phyloP scores from a whole-genome alignment of 2,329 filamentous ascomycete genomes.

The Aspergillus tamarii region DNA sequence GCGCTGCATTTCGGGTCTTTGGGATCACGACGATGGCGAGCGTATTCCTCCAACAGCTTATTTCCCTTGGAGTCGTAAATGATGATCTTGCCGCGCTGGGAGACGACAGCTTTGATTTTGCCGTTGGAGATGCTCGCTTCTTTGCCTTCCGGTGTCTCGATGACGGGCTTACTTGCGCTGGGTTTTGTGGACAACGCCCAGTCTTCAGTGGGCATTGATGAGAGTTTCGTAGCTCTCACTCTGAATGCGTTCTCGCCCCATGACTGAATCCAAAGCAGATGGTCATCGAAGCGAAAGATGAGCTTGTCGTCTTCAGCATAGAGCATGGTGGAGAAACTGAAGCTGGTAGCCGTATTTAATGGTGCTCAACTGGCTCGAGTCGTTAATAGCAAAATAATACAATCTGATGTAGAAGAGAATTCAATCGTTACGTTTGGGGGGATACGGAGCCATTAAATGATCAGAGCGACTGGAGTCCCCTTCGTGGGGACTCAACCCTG shows the following conservation, averaged over 20 bases:
- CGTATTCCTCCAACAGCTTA: slow-evolving; percentile 57
- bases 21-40: slow-evolving; percentile 54
- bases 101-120: slow-evolving; percentile 52
- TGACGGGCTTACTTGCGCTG: slow-evolving; percentile 13
- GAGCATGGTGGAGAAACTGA: slow-evolving; percentile 29
- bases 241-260: slow-evolving; percentile 45
- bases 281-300: slow-evolving; percentile 42
- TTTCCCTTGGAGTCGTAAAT: slow-evolving; percentile 49
- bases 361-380: neutral
- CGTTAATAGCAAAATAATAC: neutral
- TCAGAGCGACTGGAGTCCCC: slow-evolving; percentile 6
- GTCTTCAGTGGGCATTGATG: slow-evolving; percentile 38
- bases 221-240: slow-evolving; percentile 41
- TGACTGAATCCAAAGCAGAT: slow-evolving; percentile 42
- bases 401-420: neutral
- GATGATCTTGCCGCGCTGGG: slow-evolving; percentile 54
- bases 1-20: slow-evolving; percentile 63
- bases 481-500: neutral
- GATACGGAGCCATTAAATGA: neutral
- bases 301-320: slow-evolving; percentile 38
- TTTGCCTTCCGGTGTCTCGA: slow-evolving; percentile 23
- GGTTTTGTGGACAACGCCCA: slow-evolving; percentile 39
- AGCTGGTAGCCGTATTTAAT: neutral
- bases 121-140: slow-evolving; percentile 53
- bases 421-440: neutral